Evolutionary conservation across 2,329 filamentous ascomycete species (phyloP).

Genomic region (Paecilomyces sp.): DNA sequence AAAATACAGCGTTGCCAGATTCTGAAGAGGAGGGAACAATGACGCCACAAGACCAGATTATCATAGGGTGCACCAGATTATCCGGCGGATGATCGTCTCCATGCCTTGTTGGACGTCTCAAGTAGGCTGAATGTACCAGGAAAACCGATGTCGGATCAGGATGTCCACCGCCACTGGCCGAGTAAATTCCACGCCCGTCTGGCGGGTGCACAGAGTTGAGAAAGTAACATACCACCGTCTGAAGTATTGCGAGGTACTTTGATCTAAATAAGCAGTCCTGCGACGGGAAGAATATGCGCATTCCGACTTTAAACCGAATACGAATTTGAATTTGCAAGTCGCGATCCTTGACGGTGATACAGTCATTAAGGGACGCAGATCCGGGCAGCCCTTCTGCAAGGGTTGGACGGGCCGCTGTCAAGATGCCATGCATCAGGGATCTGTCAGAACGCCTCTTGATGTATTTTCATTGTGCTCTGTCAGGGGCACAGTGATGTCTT

Average conservation of each 20-base stretch:
- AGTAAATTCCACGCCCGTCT: background rate
- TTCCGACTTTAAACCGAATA: background rate
- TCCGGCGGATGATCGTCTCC: background rate
- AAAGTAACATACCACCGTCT: background rate
- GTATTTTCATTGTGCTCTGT: background rate
- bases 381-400: background rate
- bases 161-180: background rate
- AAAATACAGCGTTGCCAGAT: background rate
- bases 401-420: background rate
- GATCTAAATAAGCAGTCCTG: too few relatives aligned
- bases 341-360: background rate
- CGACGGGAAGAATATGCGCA: background rate
- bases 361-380: background rate
- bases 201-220: background rate
- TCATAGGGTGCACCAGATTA: background rate
- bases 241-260: too few relatives aligned
- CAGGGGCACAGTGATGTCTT: background rate
- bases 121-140: background rate
- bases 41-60: background rate
- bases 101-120: background rate
- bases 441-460: background rate
- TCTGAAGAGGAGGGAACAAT: background rate
- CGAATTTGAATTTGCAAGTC: background rate
- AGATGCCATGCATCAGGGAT: background rate
- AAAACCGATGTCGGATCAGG: background rate